Evolutionary conservation across 2,329 filamentous ascomycete genomes (phyloP).

Genomic region (Aphanocladium album): DNA sequence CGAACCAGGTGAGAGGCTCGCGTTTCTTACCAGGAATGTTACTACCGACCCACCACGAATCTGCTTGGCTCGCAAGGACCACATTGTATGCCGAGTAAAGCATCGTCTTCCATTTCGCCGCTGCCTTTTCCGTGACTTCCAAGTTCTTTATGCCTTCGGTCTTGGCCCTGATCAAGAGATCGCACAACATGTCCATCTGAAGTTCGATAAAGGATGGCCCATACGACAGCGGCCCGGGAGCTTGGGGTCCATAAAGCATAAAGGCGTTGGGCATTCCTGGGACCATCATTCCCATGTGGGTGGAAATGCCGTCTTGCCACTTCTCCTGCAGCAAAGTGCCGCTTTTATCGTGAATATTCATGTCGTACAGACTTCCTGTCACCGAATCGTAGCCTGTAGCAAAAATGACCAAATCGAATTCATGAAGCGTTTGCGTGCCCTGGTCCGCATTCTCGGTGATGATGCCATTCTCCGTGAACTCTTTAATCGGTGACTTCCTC

Average conservation of each 20-base stretch:
- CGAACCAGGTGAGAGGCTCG: conserved; percentile 15
- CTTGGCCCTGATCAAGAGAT: conserved; percentile 15
- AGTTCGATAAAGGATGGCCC: conserved; percentile 20
- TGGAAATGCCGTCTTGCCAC: conserved; percentile 18
- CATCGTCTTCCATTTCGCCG: background rate
- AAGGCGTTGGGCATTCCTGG: conserved; percentile 20
- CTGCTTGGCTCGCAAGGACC: conserved; percentile 5
- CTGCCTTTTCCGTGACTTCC: conserved; percentile 8
- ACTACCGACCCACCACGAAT: conserved; percentile 15
- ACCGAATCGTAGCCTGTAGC: conserved; percentile 21
- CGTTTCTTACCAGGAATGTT: conserved; percentile 15
- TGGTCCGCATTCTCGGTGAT: conserved; percentile 9
- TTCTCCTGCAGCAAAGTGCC: conserved; percentile 14
- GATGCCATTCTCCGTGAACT: conserved; percentile 6
- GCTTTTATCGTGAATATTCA: conserved; percentile 18
- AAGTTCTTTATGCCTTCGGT: background rate
- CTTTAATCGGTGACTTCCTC: conserved; percentile 1
- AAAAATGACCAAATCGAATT: conserved; percentile 15
- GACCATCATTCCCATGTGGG: conserved; percentile 21
- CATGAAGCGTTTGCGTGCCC: conserved; percentile 3
- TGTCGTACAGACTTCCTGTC: conserved; percentile 19
- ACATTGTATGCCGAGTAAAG: background rate
- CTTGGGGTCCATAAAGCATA: conserved; percentile 22
- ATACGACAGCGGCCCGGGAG: conserved; percentile 17
- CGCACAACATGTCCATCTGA: conserved; percentile 18